A percentile compares a stretch with the other conserved stretches of the same genome.
These are phyloP conservation scores for Salisapilia sapeloensis DNA, from an alignment of 352 stramenopile genomes.

Conservation along the genomic window DNA sequence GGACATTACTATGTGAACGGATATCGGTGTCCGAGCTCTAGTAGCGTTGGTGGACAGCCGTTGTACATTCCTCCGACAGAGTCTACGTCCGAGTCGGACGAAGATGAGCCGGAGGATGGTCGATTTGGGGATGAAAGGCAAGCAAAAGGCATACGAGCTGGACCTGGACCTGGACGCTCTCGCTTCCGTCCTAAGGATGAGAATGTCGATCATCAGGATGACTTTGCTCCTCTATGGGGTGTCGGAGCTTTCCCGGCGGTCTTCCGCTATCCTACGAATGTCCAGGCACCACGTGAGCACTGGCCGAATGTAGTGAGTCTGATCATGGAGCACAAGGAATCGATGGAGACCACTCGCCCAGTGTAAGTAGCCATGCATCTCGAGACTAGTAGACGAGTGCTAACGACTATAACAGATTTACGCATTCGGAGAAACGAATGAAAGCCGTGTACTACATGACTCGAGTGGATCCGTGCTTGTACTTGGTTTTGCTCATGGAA, in stretches of 20 bases:
- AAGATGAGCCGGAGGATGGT: no score
- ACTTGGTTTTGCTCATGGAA: constrained; percentile 53
- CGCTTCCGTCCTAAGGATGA: constrained; percentile 7
- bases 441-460: constrained; percentile 64
- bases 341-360: constrained; percentile 25
- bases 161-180: neutral
- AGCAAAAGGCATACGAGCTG: no score
- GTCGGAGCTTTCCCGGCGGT: constrained; percentile 65
- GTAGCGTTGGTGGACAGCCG: constrained; percentile 7
- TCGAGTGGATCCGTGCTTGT: constrained; percentile 52
- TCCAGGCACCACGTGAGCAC: constrained; percentile 38
- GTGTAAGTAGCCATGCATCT: constrained; percentile 15
- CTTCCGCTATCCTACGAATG: constrained; percentile 65
- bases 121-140: no score
- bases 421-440: constrained; percentile 44
- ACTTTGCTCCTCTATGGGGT: constrained; percentile 69
- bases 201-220: constrained; percentile 41
- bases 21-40: constrained; percentile 51
- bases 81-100: constrained; percentile 8
- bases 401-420: constrained; percentile 13
- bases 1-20: constrained; percentile 60
- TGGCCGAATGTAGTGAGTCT: constrained; percentile 80
- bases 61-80: neutral
- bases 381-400: neutral
- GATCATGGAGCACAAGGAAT: constrained; percentile 64